These are phyloP conservation scores for Tulasnella sp. DNA, from an alignment of 768 basidiomycete genomes.

Conservation along the genomic window DNA sequence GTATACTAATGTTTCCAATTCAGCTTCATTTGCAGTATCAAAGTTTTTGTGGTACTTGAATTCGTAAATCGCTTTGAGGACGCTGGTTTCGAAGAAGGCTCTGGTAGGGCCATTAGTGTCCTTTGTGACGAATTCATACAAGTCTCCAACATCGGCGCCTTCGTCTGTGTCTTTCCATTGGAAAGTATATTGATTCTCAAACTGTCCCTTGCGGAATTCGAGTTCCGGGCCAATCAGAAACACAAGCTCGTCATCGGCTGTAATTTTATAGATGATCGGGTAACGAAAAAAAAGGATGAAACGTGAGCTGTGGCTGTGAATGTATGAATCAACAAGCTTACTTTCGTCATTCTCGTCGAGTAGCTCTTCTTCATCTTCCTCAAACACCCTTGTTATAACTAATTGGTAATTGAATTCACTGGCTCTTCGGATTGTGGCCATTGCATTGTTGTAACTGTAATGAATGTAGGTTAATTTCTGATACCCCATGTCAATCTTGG, in stretches of 20 bases:
- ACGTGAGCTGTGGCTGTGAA: not conserved
- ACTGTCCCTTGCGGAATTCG: slow-evolving; percentile 64
- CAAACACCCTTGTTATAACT: slow-evolving; percentile 91
- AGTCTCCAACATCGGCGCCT: slow-evolving; percentile 83
- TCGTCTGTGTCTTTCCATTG: slow-evolving; percentile 87
- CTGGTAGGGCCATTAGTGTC: slow-evolving; percentile 64
- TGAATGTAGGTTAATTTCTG: not conserved
- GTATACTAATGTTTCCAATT: slow-evolving; percentile 71
- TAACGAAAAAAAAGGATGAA: not conserved
- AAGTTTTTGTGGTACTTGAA: slow-evolving; percentile 70
- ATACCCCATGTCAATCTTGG: not conserved
- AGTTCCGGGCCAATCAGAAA: slow-evolving; percentile 88
- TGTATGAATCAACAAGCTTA: slow-evolving; percentile 21
- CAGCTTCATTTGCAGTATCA: slow-evolving; percentile 49
- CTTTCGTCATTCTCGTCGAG: slow-evolving; percentile 78
- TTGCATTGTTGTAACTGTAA: slow-evolving; percentile 83
- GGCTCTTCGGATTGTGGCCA: slow-evolving; percentile 77
- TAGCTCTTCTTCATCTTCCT: slow-evolving; percentile 91
- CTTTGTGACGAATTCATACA: slow-evolving; percentile 75
- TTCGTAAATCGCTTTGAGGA: slow-evolving; percentile 95
- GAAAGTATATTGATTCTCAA: slow-evolving; percentile 66
- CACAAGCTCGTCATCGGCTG: slow-evolving; percentile 87
- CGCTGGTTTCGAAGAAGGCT: slow-evolving; percentile 83
- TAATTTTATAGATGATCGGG: slow-evolving; percentile 15
- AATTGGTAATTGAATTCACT: slow-evolving; percentile 64